Percentiles rank a stretch among this genome's conserved stretches.
phyloP scores from a whole-genome alignment of 176 grass and related monocot genomes.

The Lolium perenne region DNA sequence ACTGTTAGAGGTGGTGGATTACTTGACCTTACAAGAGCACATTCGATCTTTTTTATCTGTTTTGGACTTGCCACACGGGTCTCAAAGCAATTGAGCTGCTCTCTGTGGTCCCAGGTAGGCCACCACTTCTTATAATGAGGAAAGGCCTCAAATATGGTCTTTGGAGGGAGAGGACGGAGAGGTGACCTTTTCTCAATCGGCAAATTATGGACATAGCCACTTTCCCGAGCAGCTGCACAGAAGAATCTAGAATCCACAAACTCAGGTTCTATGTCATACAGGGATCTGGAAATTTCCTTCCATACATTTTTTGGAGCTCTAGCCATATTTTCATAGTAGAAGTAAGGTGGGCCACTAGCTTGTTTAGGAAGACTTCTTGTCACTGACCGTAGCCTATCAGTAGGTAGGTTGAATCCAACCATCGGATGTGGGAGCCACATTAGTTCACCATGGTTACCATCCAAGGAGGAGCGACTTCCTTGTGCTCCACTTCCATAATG shows the following conservation, averaged over 20 bases:
- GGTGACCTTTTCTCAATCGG: too few relatives aligned
- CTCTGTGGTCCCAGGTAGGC: too few relatives aligned
- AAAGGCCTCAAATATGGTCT: too few relatives aligned
- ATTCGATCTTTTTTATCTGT: conserved; percentile 51
- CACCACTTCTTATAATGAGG: too few relatives aligned
- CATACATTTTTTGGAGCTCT: conserved; percentile 70
- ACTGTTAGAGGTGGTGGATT: conserved; percentile 44
- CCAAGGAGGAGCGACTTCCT: conserved; percentile 23
- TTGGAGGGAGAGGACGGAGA: too few relatives aligned
- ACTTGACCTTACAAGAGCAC: conserved; percentile 22
- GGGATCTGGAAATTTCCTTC: conserved; percentile 61
- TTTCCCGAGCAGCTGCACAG: too few relatives aligned
- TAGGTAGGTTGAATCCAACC: conserved; percentile 55
- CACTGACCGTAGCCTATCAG: not conserved
- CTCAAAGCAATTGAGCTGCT: conserved; percentile 81
- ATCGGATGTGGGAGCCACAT: conserved; percentile 62
- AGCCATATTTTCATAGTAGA: conserved; percentile 83
- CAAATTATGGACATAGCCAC: too few relatives aligned
- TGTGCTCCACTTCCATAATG: conserved; percentile 25
- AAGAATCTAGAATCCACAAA: too few relatives aligned
- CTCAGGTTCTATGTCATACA: conserved; percentile 46
- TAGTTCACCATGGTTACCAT: conserved; percentile 22
- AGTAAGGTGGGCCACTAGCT: conserved; percentile 68
- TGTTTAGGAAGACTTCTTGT: conserved; percentile 43
- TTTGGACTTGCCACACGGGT: conserved; percentile 63